A percentile compares a stretch with the other conserved stretches of the same genome.
These are phyloP conservation scores for Syncephalastrum sp. DNA, from an alignment of 371 early-diverging fungal species.

Conservation along the genomic window DNA sequence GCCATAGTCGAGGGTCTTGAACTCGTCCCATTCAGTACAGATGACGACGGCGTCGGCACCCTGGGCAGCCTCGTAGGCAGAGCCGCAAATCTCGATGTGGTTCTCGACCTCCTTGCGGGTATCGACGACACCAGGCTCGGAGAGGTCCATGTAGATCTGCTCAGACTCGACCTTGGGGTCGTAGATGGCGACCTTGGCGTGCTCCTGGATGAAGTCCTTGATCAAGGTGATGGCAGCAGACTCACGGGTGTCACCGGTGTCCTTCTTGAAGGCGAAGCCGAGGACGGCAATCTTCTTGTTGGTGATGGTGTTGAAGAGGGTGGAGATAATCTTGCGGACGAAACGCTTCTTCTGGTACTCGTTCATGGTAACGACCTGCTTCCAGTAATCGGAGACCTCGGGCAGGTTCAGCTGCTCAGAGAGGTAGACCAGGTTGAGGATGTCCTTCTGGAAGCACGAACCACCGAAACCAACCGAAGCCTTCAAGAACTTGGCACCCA, in stretches of 20 bases:
- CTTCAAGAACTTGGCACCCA: conserved; percentile 91
- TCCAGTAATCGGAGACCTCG: conserved; percentile 95
- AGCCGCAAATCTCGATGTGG: conserved; percentile 59
- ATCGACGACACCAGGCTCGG: conserved; percentile 70
- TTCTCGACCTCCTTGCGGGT: conserved; percentile 61
- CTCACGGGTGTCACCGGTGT: conserved; percentile 95
- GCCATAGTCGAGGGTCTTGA: conserved; percentile 76
- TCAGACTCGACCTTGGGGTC: conserved; percentile 88
- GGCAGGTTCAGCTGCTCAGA: conserved; percentile 80
- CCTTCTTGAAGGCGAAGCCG: conserved; percentile 96
- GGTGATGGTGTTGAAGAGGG: conserved; percentile 83
- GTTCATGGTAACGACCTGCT: conserved; percentile 89
- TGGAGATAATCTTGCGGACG: conserved; percentile 65
- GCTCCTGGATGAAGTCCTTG: conserved; percentile 80
- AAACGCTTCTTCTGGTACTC: conserved; percentile 93
- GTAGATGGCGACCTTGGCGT: conserved; percentile 80
- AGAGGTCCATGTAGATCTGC: conserved; percentile 82
- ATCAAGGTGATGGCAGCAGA: conserved; percentile 87
- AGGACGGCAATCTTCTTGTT: conserved; percentile 83
- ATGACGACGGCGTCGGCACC: conserved; percentile 86
- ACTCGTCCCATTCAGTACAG: conserved; percentile 94
- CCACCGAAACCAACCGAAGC: conserved; percentile 96
- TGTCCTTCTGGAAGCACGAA: conserved; percentile 96
- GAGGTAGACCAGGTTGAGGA: conserved; percentile 89
- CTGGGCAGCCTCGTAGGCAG: conserved; percentile 69